Evolutionary conservation across 257 asterid species (phyloP), one percentile per base, ranked within the genome.

Genomic region (Primulina huaijiensis): DNA sequence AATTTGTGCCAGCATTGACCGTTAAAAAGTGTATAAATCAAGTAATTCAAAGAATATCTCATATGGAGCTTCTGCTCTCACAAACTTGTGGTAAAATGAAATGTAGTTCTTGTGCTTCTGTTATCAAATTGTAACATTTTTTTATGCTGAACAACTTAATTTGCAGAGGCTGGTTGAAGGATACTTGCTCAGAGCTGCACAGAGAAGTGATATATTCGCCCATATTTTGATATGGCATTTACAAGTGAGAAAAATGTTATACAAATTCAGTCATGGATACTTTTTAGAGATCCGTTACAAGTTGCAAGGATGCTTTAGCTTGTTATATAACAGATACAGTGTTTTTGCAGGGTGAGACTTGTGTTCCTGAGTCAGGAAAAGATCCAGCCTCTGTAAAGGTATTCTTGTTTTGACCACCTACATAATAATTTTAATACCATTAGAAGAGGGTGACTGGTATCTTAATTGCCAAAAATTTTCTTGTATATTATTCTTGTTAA

Each of bases 191-290:
- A 85, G 99, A 89, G 99, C 99, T 81, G 85, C 97, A 65, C 96
- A 91, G 78, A 85, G 97, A 79, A 94, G 97, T 80, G 96, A 94
- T 78, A 81, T 86, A 73, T 94, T 94, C 78, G 91, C 99, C 71
- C 99, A 94, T 77, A 94, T 94, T 80, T 82, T 94, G 82, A 94
- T 94, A 86, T 94, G 99, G 99, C 90, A 89, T 80, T 85, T 94
- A 74, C 97, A 94, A 97, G 99, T 89, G 73, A 64, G 65, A 70
- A 68, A 7, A 62, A 53, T 72, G 34, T 62, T 50, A 7, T 50
- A 63, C 6, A 58, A 19, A 50, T 55, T 46, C 8, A 50, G 17
- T 46, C 12, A n/a, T 52, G 62, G 20, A 46, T 46, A 46, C 56
- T 46, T 46, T 46, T 14, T 46, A 16, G 19, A 16, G 8, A 46